phyloP scores from a whole-genome alignment of 768 basidiomycete genomes.

The Lactarius sanguifluus region DNA sequence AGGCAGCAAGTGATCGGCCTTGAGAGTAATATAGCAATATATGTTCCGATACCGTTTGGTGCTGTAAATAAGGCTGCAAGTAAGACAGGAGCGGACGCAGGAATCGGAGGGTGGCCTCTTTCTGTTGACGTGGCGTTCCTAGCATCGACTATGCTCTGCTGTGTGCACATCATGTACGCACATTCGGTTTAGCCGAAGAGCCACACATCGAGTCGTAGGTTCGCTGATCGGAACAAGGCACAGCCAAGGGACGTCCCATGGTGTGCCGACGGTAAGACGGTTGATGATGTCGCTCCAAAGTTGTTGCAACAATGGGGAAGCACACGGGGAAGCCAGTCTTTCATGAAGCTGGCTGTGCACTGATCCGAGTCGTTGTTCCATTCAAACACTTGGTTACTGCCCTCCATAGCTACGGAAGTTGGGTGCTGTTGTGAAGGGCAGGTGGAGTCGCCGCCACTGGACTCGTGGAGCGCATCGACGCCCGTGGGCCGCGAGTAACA shows the following conservation, averaged over 20 bases:
- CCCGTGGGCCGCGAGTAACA: not conserved
- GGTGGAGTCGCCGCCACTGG: not conserved
- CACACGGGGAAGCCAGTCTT: no score
- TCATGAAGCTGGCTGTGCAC: not conserved
- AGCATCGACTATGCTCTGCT: not conserved
- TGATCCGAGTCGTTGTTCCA: not conserved
- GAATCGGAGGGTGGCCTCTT: not conserved
- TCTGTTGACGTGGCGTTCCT: not conserved
- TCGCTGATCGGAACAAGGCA: not conserved
- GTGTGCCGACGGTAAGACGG: not conserved
- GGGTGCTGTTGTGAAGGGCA: not conserved
- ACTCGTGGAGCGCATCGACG: no score
- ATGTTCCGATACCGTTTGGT: not conserved
- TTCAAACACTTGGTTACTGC: not conserved
- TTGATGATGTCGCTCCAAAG: no score
- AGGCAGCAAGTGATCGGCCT: not conserved
- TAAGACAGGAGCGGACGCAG: not conserved
- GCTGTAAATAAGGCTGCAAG: not conserved
- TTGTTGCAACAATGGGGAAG: no score
- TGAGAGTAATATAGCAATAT: no score
- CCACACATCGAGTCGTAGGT: not conserved
- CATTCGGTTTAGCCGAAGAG: not conserved
- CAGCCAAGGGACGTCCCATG: not conserved
- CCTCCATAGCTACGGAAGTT: not conserved
- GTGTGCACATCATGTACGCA: not conserved